A percentile compares a stretch with the other conserved stretches of the same genome.
phyloP scores from a whole-genome alignment of 73 alveolate genomes.

The Stentor coeruleus region DNA sequence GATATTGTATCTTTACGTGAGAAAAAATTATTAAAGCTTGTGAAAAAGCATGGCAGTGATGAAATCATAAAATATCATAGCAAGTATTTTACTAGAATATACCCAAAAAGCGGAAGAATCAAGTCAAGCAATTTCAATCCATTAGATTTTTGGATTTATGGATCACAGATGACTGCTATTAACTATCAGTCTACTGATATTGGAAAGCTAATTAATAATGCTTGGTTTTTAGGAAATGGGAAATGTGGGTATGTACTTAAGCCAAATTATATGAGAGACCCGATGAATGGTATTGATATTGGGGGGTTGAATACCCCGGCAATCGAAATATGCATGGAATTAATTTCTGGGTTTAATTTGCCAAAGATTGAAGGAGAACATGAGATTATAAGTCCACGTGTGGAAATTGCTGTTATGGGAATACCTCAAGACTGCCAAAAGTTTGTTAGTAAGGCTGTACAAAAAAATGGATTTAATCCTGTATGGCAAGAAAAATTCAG shows the following conservation, averaged over 20 bases:
- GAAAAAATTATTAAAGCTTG: conserved; percentile 44
- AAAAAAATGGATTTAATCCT: conserved; percentile 69
- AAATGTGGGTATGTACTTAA: conserved; percentile 87
- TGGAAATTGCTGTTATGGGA: conserved; percentile 43
- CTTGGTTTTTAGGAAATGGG: conserved; percentile 71
- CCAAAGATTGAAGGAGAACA: conserved; percentile 42
- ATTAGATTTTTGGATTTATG: conserved; percentile 66
- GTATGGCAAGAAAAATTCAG: conserved; percentile 34
- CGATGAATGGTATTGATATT: background rate
- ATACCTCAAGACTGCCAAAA: conserved; percentile 34
- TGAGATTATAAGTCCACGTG: conserved; percentile 50
- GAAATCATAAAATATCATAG: conserved; percentile 48
- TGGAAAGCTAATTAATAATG: conserved; percentile 66
- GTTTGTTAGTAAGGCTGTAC: conserved; percentile 32
- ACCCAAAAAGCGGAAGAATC: conserved; percentile 83
- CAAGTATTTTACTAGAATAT: conserved; percentile 71
- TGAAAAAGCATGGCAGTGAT: conserved; percentile 40
- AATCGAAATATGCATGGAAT: conserved; percentile 13
- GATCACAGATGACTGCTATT: conserved; percentile 84
- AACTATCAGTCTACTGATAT: conserved; percentile 81
- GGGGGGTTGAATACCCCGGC: conserved; percentile 20
- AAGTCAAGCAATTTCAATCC: conserved; percentile 85
- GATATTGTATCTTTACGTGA: conserved; percentile 71
- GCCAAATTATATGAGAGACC: conserved; percentile 54
- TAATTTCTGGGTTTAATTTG: conserved; percentile 48